These are phyloP conservation scores for Gloeostereum incarnatum DNA, from an alignment of 768 basidiomycete species.

Conservation along the genomic window DNA sequence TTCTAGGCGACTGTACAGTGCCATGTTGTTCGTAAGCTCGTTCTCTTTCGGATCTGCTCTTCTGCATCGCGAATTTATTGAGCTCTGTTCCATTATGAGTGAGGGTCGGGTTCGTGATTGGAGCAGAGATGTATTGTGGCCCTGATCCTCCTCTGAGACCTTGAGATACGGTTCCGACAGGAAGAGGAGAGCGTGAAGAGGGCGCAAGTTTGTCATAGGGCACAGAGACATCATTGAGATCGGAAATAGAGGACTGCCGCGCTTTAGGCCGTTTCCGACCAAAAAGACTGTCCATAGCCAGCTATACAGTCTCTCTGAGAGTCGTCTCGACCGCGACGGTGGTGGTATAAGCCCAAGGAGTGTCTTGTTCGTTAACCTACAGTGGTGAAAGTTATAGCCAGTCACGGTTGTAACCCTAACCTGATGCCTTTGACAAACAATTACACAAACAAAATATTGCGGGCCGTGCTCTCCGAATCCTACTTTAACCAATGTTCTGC, in stretches of 20 bases:
- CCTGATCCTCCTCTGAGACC: slow-evolving; percentile 37
- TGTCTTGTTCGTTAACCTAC: no score
- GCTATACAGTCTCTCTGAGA: no score
- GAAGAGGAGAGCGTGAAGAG: slow-evolving; percentile 48
- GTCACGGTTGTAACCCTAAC: no score
- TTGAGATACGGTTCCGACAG: slow-evolving; percentile 47
- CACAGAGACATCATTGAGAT: slow-evolving; percentile 56
- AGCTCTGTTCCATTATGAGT: slow-evolving; percentile 65
- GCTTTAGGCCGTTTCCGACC: slow-evolving; percentile 53
- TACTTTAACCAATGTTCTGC: neutral
- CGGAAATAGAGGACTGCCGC: slow-evolving; percentile 56
- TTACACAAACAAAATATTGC: no score
- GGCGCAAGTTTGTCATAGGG: slow-evolving; percentile 63
- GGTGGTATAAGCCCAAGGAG: no score
- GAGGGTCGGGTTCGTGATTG: slow-evolving; percentile 75
- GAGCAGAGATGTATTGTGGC: slow-evolving; percentile 64
- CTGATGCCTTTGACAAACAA: no score
- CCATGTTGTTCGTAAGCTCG: slow-evolving; percentile 32
- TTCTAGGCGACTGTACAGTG: slow-evolving; percentile 26
- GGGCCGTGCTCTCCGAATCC: neutral
- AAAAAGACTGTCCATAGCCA: slow-evolving; percentile 56
- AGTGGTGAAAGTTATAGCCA: no score
- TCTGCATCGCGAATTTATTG: slow-evolving; percentile 48
- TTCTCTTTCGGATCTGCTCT: slow-evolving; percentile 45
- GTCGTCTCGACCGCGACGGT: no score